Evolutionary conservation across 1,139 yeast genomes (phyloP), one percentile per base, ranked within the genome.

Genomic region (Candida frijolesensis): DNA sequence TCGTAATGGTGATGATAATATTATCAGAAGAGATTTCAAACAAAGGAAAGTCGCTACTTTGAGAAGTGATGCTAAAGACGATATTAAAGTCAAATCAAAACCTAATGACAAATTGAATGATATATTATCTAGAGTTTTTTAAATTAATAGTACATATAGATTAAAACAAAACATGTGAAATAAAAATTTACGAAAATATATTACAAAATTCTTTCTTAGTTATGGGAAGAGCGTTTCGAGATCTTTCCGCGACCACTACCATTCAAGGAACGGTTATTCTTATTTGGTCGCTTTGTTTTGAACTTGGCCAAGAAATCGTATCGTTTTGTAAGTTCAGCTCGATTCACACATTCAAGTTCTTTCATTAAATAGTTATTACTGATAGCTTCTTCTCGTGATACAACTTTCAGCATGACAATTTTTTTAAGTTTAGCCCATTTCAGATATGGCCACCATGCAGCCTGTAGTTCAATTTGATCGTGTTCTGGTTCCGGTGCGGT

Each of bases 31-130:
- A 67, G 71, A 68, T 33, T 85, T 85, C 63, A 80, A 79, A 54
- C 95, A 87, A 64, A 76, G 89, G 53, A 76, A 75, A 49, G 84
- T 87, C 27, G 72, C 83, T 10, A 82, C 89, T 16, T 78, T 79
- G 11, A 79, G 94, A 60, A 87, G 90, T 1, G 82, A 79, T 55
- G 90, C 89, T 18, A 72, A 76, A 16, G 68, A 70, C 2, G 66
- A 71, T 39, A 68, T 79, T 47, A 84, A 85, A 61, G 68, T 65
- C 47, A 68, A 68, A 44, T 62, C 76, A n/a, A 71, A 72, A 55
- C 77, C 78, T 19, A 63, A 69, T 35, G 72, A 71, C 10, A 75
- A 78, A 48, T 68, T 85, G 50, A 71, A 71, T 42, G 72, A 66
- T 33, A 85, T 85, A 33, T 68, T 76, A 52, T 71, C 78, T 2